Evolutionary conservation across 805 yeast genomes (phyloP).

Genomic region (Saccharomycopsis capsularis): DNA sequence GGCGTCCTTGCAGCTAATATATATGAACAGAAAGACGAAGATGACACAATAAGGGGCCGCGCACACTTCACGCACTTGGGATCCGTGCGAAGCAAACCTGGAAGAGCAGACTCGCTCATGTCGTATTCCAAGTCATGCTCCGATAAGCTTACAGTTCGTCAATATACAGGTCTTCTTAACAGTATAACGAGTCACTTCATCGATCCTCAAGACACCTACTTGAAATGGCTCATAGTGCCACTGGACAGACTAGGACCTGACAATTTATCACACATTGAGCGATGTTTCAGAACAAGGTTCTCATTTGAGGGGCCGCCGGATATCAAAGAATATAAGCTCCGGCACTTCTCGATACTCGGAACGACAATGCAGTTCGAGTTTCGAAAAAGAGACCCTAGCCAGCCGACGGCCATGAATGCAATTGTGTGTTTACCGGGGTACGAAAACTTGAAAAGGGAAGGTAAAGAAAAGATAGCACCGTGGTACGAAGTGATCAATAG

Average conservation of each 20-base stretch:
- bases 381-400: background rate
- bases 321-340: background rate
- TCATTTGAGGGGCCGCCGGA: background rate
- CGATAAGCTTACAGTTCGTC: conserved; percentile 69
- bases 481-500: conserved; percentile 15
- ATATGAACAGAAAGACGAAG: conserved; percentile 1
- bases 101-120: conserved; percentile 67
- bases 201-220: conserved; percentile 30
- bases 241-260: conserved; percentile 17
- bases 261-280: background rate
- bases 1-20: background rate
- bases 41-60: conserved; percentile 51
- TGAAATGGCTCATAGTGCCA: conserved; percentile 48
- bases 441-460: background rate
- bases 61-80: conserved; percentile 51
- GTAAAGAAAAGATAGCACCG: background rate
- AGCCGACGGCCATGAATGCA: conserved; percentile 13
- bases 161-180: conserved; percentile 48
- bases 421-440: conserved; percentile 7
- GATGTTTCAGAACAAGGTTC: conserved; percentile 15
- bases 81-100: conserved; percentile 85
- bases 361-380: conserved; percentile 5
- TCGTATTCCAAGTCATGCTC: conserved; percentile 82
- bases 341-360: conserved; percentile 6
- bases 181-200: conserved; percentile 34